A percentile compares a stretch with the other conserved stretches of the same genome.
phyloP scores from a whole-genome alignment of 2,329 filamentous ascomycete species.

The Chlorencoelia australis region DNA sequence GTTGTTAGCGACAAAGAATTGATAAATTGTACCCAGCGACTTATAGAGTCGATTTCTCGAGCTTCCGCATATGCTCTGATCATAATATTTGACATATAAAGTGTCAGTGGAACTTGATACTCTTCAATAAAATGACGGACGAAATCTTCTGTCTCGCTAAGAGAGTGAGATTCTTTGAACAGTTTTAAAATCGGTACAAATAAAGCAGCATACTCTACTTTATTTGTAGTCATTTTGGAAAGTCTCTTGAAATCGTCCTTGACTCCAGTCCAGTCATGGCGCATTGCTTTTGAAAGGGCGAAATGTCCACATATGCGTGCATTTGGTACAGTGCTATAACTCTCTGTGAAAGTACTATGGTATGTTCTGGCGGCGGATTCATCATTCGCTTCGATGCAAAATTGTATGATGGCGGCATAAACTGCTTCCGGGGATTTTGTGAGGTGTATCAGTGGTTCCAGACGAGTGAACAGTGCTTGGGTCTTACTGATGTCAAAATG shows the following conservation, averaged over 20 bases:
- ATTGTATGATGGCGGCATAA: slow-evolving; percentile 25
- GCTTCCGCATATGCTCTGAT: slow-evolving; percentile 20
- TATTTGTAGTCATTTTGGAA: slow-evolving; percentile 7
- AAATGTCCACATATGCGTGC: slow-evolving; percentile 24
- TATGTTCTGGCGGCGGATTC: slow-evolving; percentile 17
- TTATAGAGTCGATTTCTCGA: slow-evolving; percentile 21
- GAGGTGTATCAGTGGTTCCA: slow-evolving; percentile 10
- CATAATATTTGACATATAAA: slow-evolving; percentile 18
- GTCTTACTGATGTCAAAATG: slow-evolving; percentile 17
- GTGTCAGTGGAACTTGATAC: slow-evolving; percentile 15
- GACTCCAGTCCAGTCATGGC: slow-evolving; percentile 23
- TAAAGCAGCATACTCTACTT: slow-evolving; percentile 10
- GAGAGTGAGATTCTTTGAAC: slow-evolving; percentile 19
- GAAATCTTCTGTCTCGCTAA: slow-evolving; percentile 23
- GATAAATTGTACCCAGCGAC: slow-evolving; percentile 22
- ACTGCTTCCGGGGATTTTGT: slow-evolving; percentile 16
- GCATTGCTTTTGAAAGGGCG: slow-evolving; percentile 24
- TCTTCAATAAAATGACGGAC: slow-evolving; percentile 16
- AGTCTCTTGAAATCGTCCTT: slow-evolving; percentile 20
- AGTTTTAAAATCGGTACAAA: slow-evolving; percentile 25
- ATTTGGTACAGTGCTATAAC: slow-evolving; percentile 5
- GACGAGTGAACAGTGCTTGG: slow-evolving; percentile 18
- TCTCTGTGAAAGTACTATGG: slow-evolving; percentile 11
- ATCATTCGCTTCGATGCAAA: slow-evolving; percentile 23
- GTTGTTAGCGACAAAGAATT: slow-evolving; percentile 9